A percentile compares a stretch with the other conserved stretches of the same genome.
Evolutionary conservation across 2,329 filamentous ascomycete genomes (phyloP).

Genomic region (Ascosphaera acerosa): DNA sequence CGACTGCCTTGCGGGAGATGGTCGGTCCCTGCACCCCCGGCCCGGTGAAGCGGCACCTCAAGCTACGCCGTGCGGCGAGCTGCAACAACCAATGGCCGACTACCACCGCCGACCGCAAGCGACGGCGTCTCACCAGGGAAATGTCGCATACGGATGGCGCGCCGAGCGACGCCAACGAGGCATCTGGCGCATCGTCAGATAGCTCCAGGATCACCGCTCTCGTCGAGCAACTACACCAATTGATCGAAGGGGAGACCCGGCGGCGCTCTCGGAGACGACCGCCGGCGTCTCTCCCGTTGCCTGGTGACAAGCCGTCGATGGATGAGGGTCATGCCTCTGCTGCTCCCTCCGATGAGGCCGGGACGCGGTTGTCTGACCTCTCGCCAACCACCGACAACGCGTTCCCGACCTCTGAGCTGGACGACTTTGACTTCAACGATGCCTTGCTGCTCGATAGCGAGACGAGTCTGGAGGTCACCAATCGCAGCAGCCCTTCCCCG

Average conservation of each 20-base stretch:
- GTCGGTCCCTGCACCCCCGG: conserved; percentile 43
- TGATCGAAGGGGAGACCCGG: too few species aligned
- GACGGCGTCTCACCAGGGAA: conserved; percentile 31
- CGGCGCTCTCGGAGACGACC: conserved; percentile 12
- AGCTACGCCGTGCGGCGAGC: conserved; percentile 38
- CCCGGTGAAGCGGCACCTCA: conserved; percentile 16
- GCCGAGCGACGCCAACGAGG: conserved; percentile 7
- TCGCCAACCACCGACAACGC: background rate
- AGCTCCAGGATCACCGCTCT: conserved; percentile 29
- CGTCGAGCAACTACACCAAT: conserved; percentile 40
- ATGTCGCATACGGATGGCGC: conserved; percentile 18
- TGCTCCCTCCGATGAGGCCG: background rate
- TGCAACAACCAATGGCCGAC: conserved; percentile 44
- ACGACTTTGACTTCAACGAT: conserved; percentile 2
- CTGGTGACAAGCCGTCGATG: conserved; percentile 6
- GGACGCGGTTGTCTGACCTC: background rate
- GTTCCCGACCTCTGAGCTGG: background rate
- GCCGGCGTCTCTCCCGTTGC: conserved; percentile 21
- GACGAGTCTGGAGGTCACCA: conserved; percentile 1
- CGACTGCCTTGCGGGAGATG: conserved; percentile 36
- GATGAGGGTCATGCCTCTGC: too few species aligned
- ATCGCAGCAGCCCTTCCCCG: too few species aligned
- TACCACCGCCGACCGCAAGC: conserved; percentile 29
- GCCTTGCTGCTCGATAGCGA: conserved; percentile 1
- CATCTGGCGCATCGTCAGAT: conserved; percentile 14